phyloP scores from a whole-genome alignment of 2,329 filamentous ascomycete species.

The Parasarocladium wereldwijsianum region DNA sequence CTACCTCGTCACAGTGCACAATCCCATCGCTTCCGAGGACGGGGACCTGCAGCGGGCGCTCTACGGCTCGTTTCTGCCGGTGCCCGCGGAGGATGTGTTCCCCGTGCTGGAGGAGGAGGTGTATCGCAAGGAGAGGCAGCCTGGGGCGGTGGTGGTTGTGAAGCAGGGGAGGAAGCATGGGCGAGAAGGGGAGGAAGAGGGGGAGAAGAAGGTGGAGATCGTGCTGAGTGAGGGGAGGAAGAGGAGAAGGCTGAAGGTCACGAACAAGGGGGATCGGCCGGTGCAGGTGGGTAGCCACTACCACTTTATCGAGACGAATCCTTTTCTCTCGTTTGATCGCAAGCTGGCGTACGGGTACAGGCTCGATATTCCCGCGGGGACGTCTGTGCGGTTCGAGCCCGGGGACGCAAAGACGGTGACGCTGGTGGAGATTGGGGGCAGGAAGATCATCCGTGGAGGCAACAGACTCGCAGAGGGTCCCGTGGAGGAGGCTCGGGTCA shows the following conservation, averaged over 20 bases:
- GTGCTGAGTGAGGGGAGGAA: slow-evolving; percentile 50
- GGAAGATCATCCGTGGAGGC: slow-evolving; percentile 67
- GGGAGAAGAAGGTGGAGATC: slow-evolving; percentile 52
- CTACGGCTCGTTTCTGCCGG: slow-evolving; percentile 80
- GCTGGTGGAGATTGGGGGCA: slow-evolving; percentile 75
- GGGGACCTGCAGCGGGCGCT: slow-evolving; percentile 76
- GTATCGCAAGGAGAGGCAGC: slow-evolving; percentile 54
- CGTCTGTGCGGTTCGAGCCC: slow-evolving; percentile 85
- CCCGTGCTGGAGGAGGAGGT: slow-evolving; percentile 46
- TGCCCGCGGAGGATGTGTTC: slow-evolving; percentile 55
- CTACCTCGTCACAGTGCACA: slow-evolving; percentile 87
- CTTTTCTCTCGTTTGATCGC: slow-evolving; percentile 78
- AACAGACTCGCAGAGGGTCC: slow-evolving; percentile 63
- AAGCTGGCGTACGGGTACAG: slow-evolving; percentile 68
- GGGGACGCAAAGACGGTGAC: slow-evolving; percentile 84
- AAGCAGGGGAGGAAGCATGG: slow-evolving; percentile 39
- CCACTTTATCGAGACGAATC: slow-evolving; percentile 92
- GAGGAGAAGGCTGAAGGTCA: slow-evolving; percentile 61
- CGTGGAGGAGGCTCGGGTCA: slow-evolving; percentile 48
- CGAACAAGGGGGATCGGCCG: slow-evolving; percentile 75
- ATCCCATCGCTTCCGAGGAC: slow-evolving; percentile 74
- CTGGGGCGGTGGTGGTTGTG: slow-evolving; percentile 64
- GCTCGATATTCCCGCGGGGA: slow-evolving; percentile 81
- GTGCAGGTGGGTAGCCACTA: slow-evolving; percentile 93
- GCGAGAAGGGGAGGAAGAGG: slow-evolving; percentile 57